Evolutionary conservation across 1,139 yeast genomes (phyloP).

Genomic region (Blastobotrys capitulatus): DNA sequence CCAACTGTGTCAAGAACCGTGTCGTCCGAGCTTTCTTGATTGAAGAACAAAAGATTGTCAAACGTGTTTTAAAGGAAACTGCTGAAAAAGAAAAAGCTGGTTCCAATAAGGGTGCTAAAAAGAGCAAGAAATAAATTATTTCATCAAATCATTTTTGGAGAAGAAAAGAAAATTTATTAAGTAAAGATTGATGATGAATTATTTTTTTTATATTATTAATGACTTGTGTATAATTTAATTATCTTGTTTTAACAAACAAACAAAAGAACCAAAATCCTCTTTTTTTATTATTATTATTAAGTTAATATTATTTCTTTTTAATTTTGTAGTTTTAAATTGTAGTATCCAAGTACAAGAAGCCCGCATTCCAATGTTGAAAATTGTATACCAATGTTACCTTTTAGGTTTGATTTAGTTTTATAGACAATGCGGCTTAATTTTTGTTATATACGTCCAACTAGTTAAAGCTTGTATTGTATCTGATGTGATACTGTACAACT

Average conservation of each 20-base stretch:
- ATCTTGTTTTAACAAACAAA: neutral
- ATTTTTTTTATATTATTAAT: neutral
- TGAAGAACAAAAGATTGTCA: constrained; percentile 99
- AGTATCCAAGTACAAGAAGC: too few species aligned
- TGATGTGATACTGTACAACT: too few species aligned
- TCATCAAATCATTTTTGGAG: too few species aligned
- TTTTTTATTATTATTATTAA: neutral
- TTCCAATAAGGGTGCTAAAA: constrained; percentile 35
- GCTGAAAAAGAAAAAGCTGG: constrained; percentile 68
- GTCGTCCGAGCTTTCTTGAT: constrained; percentile 98
- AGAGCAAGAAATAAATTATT: constrained; percentile 13
- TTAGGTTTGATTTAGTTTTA: too few species aligned
- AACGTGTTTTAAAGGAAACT: constrained; percentile 96
- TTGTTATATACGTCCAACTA: too few species aligned
- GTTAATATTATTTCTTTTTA: too few species aligned
- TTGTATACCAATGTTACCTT: too few species aligned
- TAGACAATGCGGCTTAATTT: too few species aligned
- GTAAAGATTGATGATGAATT: neutral
- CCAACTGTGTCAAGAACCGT: constrained; percentile 98
- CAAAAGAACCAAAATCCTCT: neutral
- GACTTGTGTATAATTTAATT: neutral
- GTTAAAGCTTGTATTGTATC: too few species aligned
- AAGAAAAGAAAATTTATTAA: neutral
- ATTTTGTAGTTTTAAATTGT: too few species aligned
- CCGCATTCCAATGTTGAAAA: too few species aligned